Conservation (phyloP, 108 stramenopile genomes). For the Cyclotella kingstonii region DNA sequence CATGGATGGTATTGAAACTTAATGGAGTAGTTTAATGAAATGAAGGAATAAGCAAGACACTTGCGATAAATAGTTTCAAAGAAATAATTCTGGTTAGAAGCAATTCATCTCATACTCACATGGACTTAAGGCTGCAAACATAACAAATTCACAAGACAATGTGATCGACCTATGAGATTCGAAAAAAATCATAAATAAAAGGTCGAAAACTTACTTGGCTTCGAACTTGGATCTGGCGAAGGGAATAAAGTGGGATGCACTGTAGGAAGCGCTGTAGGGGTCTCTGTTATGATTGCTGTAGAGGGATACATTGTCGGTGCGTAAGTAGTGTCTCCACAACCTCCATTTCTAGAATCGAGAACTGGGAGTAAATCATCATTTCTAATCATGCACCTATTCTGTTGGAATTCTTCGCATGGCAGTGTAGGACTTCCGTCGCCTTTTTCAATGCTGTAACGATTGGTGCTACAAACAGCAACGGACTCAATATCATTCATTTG, state of each 20-base stretch:
- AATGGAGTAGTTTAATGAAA: too few relatives aligned
- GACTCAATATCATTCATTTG: not conserved
- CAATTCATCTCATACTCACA: too few relatives aligned
- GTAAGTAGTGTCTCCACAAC: not conserved
- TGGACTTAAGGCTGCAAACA: too few relatives aligned
- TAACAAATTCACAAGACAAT: too few relatives aligned
- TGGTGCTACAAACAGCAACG: conserved; percentile 12
- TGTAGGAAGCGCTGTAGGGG: not conserved
- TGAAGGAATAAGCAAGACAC: too few relatives aligned
- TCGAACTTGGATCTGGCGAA: not conserved
- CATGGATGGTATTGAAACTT: too few relatives aligned
- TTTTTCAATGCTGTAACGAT: conserved; percentile 22
- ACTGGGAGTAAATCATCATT: conserved; percentile 8
- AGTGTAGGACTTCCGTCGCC: not conserved
- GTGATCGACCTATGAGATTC: not conserved
- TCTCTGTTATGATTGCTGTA: not conserved
- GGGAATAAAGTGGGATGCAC: not conserved
- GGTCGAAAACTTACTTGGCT: not conserved
- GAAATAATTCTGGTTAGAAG: too few relatives aligned
- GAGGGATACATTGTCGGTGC: not conserved
- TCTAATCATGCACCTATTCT: not conserved
- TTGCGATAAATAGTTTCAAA: too few relatives aligned
- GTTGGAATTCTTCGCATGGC: conserved; percentile 2
- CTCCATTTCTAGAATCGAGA: not conserved
- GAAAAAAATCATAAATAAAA: not conserved